phyloP scores from a whole-genome alignment of 2,329 filamentous ascomycete species.

The Aspergillus uvarum region DNA sequence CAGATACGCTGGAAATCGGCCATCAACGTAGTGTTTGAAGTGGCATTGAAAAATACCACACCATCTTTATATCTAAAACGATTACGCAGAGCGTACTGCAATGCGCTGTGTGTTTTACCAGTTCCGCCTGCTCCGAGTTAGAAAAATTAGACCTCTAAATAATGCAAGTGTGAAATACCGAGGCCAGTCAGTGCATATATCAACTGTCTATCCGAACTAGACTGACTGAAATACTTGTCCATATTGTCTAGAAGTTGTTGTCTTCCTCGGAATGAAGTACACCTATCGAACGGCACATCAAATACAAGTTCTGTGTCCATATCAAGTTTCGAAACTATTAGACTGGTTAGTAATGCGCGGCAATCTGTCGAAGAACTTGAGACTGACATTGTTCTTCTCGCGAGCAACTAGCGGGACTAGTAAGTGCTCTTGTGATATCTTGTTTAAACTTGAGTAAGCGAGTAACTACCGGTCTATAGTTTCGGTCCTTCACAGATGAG shows the following conservation, averaged over 20 bases:
- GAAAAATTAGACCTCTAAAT: not conserved
- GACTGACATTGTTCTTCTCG: not conserved
- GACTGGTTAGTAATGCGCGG: too few species aligned
- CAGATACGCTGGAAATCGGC: constrained; percentile 9
- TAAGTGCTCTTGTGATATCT: not conserved
- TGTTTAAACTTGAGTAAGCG: not conserved
- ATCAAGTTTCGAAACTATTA: too few species aligned
- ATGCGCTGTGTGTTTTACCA: constrained; percentile 11
- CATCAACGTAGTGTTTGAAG: not conserved
- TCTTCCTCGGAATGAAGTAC: constrained; percentile 2
- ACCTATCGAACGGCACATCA: too few species aligned
- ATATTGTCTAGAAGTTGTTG: constrained; percentile 7
- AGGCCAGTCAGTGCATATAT: constrained; percentile 9
- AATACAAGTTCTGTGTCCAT: too few species aligned
- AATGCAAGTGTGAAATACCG: constrained; percentile 1
- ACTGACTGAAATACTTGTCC: constrained; percentile 5
- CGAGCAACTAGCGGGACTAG: not conserved
- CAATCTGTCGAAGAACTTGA: too few species aligned
- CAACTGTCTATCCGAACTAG: not conserved
- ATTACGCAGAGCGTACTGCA: constrained; percentile 6
- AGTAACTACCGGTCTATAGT: constrained; percentile 5
- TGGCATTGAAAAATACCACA: constrained; percentile 6
- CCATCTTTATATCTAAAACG: constrained; percentile 3
- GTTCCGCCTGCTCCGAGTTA: constrained; percentile 7
- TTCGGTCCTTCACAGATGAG: constrained; percentile 8